Conservation (phyloP, 352 stramenopile genomes). For the Globisporangium recalcitrans region DNA sequence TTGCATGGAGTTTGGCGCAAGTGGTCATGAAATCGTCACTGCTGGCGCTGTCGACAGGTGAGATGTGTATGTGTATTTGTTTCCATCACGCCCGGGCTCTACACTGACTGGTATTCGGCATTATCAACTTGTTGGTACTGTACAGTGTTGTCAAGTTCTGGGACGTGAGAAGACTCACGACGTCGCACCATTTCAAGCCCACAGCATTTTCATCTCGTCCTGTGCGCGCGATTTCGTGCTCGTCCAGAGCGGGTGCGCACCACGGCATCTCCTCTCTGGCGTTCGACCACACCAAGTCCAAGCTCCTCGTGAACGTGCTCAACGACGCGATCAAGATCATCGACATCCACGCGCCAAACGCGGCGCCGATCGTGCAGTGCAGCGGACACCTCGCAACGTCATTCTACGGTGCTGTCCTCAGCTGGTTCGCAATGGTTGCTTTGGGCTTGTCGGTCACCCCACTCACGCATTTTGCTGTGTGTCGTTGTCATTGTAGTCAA, state of each 20-base stretch:
- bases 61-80: not conserved
- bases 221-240: constrained; percentile 38
- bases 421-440: not conserved
- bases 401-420: constrained; percentile 50
- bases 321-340: constrained; percentile 55
- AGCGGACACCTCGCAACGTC: constrained; percentile 47
- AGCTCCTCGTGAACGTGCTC: constrained; percentile 58
- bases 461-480: not conserved
- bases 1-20: constrained; percentile 54
- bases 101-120: not conserved
- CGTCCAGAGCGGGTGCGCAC: constrained; percentile 24
- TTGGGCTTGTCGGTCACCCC: not conserved
- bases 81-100: too few relatives aligned
- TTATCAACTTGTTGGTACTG: not conserved
- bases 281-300: constrained; percentile 25
- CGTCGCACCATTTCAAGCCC: constrained; percentile 14
- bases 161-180: constrained; percentile 44
- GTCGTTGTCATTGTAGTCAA: constrained; percentile 27
- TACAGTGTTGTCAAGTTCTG: constrained; percentile 58
- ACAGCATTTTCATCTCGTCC: constrained; percentile 20
- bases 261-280: constrained; percentile 57
- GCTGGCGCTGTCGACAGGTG: constrained; percentile 51
- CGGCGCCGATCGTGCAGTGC: constrained; percentile 31
- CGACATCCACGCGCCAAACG: constrained; percentile 22
- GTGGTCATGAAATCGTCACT: constrained; percentile 42